phyloP scores from a whole-genome alignment of 2,329 filamentous ascomycete genomes.

The Penicillium sp. region DNA sequence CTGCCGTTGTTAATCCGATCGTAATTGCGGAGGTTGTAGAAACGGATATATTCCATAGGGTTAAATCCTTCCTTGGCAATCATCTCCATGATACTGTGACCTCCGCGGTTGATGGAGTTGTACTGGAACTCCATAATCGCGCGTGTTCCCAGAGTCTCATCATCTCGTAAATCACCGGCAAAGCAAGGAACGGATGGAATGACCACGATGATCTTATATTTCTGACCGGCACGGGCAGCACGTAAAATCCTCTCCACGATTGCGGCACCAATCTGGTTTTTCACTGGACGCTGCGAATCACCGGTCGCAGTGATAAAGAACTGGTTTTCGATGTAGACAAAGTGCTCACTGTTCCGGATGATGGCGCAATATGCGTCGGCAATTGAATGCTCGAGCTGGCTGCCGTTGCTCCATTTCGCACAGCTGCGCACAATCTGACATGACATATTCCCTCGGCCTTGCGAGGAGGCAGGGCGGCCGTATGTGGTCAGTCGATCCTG shows the following conservation, averaged over 20 bases:
- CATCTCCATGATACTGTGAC: conserved; percentile 83
- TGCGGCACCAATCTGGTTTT: conserved; percentile 84
- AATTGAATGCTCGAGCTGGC: conserved; percentile 78
- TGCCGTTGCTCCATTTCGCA: conserved; percentile 94
- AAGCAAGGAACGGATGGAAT: conserved; percentile 93
- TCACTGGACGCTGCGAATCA: conserved; percentile 76
- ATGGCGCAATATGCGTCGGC: conserved; percentile 79
- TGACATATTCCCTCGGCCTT: conserved; percentile 34
- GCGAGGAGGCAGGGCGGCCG: conserved; percentile 21
- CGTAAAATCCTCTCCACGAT: conserved; percentile 87
- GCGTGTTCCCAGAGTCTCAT: conserved; percentile 78
- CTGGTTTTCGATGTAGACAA: conserved; percentile 96
- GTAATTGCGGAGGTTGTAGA: conserved; percentile 92
- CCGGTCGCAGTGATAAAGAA: conserved; percentile 97
- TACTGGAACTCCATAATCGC: conserved; percentile 99
- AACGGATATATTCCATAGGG: conserved; percentile 77
- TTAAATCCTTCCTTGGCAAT: conserved; percentile 74
- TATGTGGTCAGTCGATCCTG: conserved; percentile 36
- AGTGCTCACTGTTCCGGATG: conserved; percentile 85
- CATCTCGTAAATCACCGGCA: conserved; percentile 80
- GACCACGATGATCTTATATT: conserved; percentile 84
- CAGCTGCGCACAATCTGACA: conserved; percentile 67
- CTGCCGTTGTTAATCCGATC: conserved; percentile 70
- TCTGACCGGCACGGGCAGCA: conserved; percentile 76
- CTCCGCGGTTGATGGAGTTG: conserved; percentile 89